Evolutionary conservation across 2,329 filamentous ascomycete genomes (phyloP).

Genomic region (Nemania bipapillata): DNA sequence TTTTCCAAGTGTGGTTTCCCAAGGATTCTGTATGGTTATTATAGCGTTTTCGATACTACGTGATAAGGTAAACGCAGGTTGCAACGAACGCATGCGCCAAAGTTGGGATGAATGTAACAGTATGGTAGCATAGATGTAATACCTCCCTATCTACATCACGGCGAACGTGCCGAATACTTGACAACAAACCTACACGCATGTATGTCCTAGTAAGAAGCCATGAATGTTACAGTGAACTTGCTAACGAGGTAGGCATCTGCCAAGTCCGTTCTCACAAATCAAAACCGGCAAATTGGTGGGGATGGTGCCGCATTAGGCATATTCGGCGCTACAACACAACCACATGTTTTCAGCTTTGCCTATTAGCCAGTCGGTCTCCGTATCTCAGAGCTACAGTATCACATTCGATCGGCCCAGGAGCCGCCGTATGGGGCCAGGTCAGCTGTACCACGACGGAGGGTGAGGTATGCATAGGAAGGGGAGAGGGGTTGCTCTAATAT

Average conservation of each 20-base stretch:
- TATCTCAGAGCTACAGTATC: slow-evolving; percentile 5
- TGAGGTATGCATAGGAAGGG: not conserved
- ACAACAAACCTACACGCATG: not conserved
- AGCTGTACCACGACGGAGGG: not conserved
- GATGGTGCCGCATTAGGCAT: not conserved
- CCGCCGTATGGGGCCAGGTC: not conserved
- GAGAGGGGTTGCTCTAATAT: slow-evolving; percentile 4
- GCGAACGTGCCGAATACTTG: not conserved
- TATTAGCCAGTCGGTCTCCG: slow-evolving; percentile 11
- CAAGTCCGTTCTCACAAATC: slow-evolving; percentile 1
- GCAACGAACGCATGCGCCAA: not conserved
- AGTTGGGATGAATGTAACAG: not conserved
- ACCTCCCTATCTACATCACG: not conserved
- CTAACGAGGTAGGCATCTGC: not conserved
- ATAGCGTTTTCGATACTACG: not conserved
- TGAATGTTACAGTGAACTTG: not conserved
- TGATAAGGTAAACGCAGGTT: not conserved
- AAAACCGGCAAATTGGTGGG: not conserved
- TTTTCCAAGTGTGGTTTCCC: not conserved
- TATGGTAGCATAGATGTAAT: not conserved
- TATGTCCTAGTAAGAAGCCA: not conserved
- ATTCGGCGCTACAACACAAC: not conserved
- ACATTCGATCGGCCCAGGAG: not conserved
- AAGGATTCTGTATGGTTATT: not conserved
- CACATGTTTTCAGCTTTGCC: slow-evolving; percentile 9